Conservation (phyloP, 208 protist genomes). For the Naegleria lovaniensis region DNA sequence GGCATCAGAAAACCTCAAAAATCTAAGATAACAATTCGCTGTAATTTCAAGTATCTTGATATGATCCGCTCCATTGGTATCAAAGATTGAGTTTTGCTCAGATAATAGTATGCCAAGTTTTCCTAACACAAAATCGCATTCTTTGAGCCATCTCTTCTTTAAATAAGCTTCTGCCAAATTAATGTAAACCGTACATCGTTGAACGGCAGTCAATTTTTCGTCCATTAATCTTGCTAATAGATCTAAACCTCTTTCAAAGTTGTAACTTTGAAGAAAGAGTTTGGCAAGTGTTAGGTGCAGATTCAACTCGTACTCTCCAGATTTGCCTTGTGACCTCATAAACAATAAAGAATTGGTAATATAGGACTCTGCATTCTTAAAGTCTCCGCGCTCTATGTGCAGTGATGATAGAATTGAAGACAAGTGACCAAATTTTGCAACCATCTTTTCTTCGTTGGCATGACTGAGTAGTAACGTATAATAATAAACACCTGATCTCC, state of each 20-base stretch:
- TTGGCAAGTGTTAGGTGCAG: slow-evolving; percentile 6
- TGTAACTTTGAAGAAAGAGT: neutral
- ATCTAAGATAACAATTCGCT: neutral
- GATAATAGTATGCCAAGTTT: neutral
- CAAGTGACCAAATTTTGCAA: neutral
- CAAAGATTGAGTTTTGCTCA: neutral
- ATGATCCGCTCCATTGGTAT: neutral
- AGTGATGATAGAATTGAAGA: neutral
- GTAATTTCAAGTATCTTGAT: neutral
- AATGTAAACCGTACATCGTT: neutral
- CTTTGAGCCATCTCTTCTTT: slow-evolving; percentile 17
- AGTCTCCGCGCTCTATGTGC: slow-evolving; percentile 1
- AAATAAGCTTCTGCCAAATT: slow-evolving; percentile 24
- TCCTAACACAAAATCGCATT: neutral
- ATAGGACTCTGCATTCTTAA: slow-evolving; percentile 18
- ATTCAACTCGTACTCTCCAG: neutral
- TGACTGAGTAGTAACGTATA: neutral
- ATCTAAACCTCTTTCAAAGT: slow-evolving; percentile 26
- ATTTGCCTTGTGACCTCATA: neutral
- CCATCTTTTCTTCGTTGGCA: neutral
- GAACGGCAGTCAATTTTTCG: neutral
- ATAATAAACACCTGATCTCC: slow-evolving; percentile 3
- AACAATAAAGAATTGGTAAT: neutral
- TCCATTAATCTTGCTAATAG: slow-evolving; percentile 10
- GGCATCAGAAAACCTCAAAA: neutral